These are phyloP conservation scores for Kwoniella shandongensis DNA, from an alignment of 768 basidiomycete genomes.

Conservation along the genomic window DNA sequence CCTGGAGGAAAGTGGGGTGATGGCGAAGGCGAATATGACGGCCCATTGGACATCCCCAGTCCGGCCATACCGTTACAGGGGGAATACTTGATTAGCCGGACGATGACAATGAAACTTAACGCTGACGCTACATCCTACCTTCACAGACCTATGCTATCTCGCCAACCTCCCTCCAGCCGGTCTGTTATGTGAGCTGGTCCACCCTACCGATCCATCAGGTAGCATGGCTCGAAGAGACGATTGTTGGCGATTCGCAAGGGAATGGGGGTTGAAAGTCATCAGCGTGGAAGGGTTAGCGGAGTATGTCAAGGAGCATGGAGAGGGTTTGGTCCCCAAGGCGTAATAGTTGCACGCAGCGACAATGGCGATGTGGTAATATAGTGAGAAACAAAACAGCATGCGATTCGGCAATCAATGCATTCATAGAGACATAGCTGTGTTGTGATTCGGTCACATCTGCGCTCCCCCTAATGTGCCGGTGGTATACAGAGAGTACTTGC, in stretches of 20 bases:
- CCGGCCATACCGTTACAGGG: no score
- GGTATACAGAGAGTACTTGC: no score
- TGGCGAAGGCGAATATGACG: no score
- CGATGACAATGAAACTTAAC: no score
- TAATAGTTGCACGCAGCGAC: neutral
- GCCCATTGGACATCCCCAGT: no score
- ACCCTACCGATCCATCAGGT: slow-evolving; percentile 76
- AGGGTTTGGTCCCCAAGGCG: slow-evolving; percentile 29
- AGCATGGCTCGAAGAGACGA: slow-evolving; percentile 94
- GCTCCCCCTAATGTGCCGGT: no score
- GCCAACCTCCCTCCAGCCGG: slow-evolving; percentile 71
- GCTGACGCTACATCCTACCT: neutral
- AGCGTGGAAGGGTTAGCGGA: slow-evolving; percentile 68
- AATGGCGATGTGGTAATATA: neutral
- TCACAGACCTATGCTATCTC: slow-evolving; percentile 73
- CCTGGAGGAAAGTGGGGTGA: no score
- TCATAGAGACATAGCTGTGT: no score
- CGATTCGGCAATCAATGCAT: no score
- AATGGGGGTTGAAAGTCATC: slow-evolving; percentile 89
- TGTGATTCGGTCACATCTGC: no score
- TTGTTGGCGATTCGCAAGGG: slow-evolving; percentile 83
- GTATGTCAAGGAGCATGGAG: slow-evolving; percentile 45
- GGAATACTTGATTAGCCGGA: no score
- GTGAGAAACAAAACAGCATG: no score
- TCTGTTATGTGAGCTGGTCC: slow-evolving; percentile 90